Percentiles rank a stretch among this genome's conserved stretches.
Evolutionary conservation across 2,329 filamentous ascomycete genomes (phyloP).

Genomic region (Fusarium staphyleae): DNA sequence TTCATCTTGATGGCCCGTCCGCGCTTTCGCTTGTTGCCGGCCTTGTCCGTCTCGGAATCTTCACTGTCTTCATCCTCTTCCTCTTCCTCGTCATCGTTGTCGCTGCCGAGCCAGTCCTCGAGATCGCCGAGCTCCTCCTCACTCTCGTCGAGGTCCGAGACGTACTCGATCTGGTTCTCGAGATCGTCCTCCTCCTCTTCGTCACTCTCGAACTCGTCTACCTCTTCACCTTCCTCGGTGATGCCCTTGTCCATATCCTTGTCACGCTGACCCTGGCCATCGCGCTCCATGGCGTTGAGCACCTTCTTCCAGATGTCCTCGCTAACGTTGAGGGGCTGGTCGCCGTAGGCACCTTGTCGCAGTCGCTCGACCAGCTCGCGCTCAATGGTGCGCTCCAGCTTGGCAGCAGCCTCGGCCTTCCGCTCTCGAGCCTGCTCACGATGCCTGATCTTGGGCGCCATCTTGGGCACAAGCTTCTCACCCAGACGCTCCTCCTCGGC

Average conservation of each 20-base stretch:
- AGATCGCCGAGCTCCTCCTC: conserved; percentile 81
- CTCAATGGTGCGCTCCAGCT: conserved; percentile 96
- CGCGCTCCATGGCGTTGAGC: conserved; percentile 84
- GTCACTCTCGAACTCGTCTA: conserved; percentile 71
- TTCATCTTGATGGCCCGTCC: conserved; percentile 56
- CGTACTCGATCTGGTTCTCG: conserved; percentile 85
- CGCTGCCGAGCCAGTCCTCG: conserved; percentile 90
- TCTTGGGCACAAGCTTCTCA: conserved; percentile 84
- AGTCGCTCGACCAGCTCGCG: conserved; percentile 90
- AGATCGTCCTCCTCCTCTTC: conserved; percentile 75
- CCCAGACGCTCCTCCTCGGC: conserved; percentile 90
- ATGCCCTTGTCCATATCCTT: conserved; percentile 89
- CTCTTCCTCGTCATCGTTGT: conserved; percentile 65
- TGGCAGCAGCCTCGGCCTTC: conserved; percentile 82
- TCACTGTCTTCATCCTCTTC: conserved; percentile 65
- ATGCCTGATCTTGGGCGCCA: conserved; percentile 87
- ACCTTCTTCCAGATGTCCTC: conserved; percentile 98
- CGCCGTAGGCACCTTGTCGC: conserved; percentile 91
- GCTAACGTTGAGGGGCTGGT: conserved; percentile 93
- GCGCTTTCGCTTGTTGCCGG: conserved; percentile 64
- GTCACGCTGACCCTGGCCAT: conserved; percentile 82
- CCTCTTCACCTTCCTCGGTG: conserved; percentile 75
- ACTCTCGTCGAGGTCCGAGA: conserved; percentile 87
- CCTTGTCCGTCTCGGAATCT: conserved; percentile 63
- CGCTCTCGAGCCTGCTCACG: conserved; percentile 78